A percentile compares a stretch with the other conserved stretches of the same genome.
Conservation (phyloP, 345 rosid genomes). For the Fremontodendron californicum region DNA sequence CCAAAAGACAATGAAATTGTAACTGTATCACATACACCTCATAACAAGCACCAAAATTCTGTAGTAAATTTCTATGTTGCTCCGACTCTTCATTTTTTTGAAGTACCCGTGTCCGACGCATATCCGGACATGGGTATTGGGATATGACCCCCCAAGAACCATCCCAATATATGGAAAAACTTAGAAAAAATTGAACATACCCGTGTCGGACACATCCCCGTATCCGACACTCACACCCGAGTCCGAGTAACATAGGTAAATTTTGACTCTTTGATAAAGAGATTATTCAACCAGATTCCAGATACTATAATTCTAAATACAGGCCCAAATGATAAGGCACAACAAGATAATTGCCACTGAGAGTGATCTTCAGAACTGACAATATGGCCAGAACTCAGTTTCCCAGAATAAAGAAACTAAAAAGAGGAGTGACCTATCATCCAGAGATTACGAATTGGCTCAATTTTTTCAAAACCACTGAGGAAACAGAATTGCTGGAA, state of each 20-base stretch:
- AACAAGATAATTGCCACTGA: neutral
- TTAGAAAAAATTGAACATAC: too few relatives aligned
- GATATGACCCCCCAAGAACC: too few relatives aligned
- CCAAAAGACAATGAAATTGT: slow-evolving; percentile 12
- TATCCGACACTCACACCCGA: too few relatives aligned
- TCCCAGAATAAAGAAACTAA: neutral
- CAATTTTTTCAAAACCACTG: neutral
- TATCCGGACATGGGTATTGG: too few relatives aligned
- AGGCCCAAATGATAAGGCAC: neutral
- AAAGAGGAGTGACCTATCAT: neutral
- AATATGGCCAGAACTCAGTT: neutral
- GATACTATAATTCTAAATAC: neutral
- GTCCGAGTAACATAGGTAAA: too few relatives aligned
- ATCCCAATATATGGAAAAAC: too few relatives aligned
- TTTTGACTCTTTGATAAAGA: neutral
- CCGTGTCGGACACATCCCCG: too few relatives aligned
- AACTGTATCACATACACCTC: neutral
- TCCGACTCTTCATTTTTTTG: too few relatives aligned
- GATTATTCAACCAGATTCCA: neutral
- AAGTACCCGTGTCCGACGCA: too few relatives aligned
- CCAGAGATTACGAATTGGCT: neutral
- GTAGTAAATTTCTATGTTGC: neutral
- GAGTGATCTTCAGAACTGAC: neutral
- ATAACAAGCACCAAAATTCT: neutral
- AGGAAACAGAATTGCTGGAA: neutral